phyloP scores from a whole-genome alignment of 305 asterid genomes.

The Striga hermonthica region DNA sequence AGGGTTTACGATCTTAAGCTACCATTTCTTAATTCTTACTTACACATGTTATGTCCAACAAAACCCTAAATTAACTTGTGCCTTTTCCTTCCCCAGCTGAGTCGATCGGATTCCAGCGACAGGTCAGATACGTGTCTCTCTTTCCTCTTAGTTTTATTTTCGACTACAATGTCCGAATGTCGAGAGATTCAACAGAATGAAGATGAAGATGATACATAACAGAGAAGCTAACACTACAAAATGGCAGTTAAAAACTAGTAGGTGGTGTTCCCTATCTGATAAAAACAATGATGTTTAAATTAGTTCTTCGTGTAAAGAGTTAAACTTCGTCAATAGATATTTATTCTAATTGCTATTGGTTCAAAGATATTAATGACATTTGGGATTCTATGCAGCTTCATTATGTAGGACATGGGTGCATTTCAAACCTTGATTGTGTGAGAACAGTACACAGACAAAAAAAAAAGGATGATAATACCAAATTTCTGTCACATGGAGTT shows the following conservation, averaged over 20 bases:
- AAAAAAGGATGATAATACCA: neutral
- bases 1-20: no score
- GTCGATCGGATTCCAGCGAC: no score
- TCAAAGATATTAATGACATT: neutral
- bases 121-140: no score
- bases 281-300: conserved; percentile 2
- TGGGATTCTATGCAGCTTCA: neutral
- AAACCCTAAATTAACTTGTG: no score
- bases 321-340: neutral
- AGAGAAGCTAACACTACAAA: neutral
- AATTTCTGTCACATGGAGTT: neutral
- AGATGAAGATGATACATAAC: neutral
- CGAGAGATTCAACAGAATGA: neutral
- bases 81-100: no score
- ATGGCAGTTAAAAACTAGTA: conserved; percentile 8
- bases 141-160: neutral
- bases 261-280: neutral
- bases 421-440: neutral
- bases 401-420: neutral
- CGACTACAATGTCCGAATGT: neutral
- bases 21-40: no score
- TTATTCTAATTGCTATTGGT: neutral
- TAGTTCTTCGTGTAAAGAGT: neutral
- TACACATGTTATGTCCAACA: no score
- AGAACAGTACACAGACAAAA: neutral